Base-by-base conservation (phyloP, 1,139 yeast species). In the Yamadazyma blattariae region DNA sequence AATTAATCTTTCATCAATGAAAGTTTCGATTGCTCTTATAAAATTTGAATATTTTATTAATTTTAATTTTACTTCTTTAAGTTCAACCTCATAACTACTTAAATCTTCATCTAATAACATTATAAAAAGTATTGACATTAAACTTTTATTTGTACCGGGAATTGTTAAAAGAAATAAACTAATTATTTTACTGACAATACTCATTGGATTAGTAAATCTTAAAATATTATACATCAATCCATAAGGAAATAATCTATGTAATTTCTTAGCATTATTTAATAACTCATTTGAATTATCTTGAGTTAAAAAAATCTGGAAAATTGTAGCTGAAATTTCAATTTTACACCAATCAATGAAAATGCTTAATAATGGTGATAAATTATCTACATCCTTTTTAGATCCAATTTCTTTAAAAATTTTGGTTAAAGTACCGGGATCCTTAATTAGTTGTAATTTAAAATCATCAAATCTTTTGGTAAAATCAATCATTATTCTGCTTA, bases 151-250 rank as follows among this genome's bases (percentile, higher is more conserved):
- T 41, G 82, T 78, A 1, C 67, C 51, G 0, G 75, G 82, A 23
- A 95, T 81, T 48, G 83, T 88, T 15, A 89, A 85, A 58, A 90
- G 74, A 42, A 90, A 77, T 39, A 90, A 56, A 51, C 88, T 96
- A 22, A 89, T 71, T 50, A 89, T 63, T 18, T 84, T 79, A 38
- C 89, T 83, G 62, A 87, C 77, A 26, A 90, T 79, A 33, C 84
- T 77, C 59, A 88, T 78, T 3, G 97, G 97, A 52, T 90, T 90
- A 1, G 97, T 86, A 45, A 82, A 80, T 48, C 79, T 72, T 46
- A 90, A 59, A 22, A 90, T 82, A 13, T 87, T 87, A 34, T 82
- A 80, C 56, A 89, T 75, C 31, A 89, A 54, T 1, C 74, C 64
- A 54, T 89, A 89, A 0, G 97, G 97, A 61, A 89, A 77, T 40